These are phyloP conservation scores for Grammothele lineata DNA, from an alignment of 768 basidiomycete species.

Conservation along the genomic window DNA sequence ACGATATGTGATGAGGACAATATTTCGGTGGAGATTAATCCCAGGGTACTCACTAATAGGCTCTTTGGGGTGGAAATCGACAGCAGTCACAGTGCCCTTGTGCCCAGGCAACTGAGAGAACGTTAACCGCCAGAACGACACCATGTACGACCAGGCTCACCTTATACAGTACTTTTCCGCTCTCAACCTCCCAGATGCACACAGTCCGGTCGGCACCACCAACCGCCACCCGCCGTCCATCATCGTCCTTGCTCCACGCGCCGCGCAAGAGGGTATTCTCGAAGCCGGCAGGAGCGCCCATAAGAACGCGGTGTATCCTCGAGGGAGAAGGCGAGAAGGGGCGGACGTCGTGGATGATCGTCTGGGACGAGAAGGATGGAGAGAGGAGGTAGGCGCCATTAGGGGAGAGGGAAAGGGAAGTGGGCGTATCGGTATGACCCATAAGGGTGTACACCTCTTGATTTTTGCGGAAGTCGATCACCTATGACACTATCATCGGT, in stretches of 20 bases:
- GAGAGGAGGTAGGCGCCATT: slow-evolving; percentile 85
- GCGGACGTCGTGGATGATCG: slow-evolving; percentile 87
- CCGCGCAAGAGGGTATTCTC: slow-evolving; percentile 82
- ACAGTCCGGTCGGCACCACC: slow-evolving; percentile 89
- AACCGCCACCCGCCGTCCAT: slow-evolving; percentile 76
- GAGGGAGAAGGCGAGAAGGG: slow-evolving; percentile 88
- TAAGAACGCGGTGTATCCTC: slow-evolving; percentile 72
- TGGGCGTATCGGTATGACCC: slow-evolving; percentile 91
- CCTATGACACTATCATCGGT: slow-evolving; percentile 42
- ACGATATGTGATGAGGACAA: slow-evolving; percentile 4
- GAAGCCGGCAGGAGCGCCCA: slow-evolving; percentile 91
- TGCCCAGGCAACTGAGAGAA: slow-evolving; percentile 79
- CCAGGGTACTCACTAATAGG: slow-evolving; percentile 71
- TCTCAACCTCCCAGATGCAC: slow-evolving; percentile 85
- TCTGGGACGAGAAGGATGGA: slow-evolving; percentile 85
- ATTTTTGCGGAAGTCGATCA: slow-evolving; percentile 86
- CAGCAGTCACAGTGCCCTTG: slow-evolving; percentile 93
- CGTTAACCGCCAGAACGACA: neutral
- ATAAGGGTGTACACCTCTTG: slow-evolving; percentile 74
- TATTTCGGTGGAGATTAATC: slow-evolving; percentile 30
- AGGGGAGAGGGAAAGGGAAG: slow-evolving; percentile 89
- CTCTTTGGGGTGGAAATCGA: slow-evolving; percentile 95
- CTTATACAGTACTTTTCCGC: slow-evolving; percentile 73
- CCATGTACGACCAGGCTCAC: slow-evolving; percentile 32
- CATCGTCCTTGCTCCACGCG: slow-evolving; percentile 86